These are phyloP conservation scores for Diutina ranongensis DNA, from an alignment of 1,139 yeast species.

Conservation along the genomic window DNA sequence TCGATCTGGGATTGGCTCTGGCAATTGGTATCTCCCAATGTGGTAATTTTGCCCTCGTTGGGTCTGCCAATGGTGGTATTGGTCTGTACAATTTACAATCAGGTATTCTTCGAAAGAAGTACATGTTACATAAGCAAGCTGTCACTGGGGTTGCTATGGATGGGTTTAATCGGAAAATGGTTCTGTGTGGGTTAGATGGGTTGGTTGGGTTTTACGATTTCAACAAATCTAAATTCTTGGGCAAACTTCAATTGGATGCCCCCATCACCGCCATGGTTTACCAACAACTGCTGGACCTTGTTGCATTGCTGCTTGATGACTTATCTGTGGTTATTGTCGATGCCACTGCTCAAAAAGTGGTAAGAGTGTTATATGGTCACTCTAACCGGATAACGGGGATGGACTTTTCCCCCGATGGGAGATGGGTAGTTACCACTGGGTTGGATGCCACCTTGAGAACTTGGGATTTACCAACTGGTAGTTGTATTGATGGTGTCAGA, in stretches of 20 bases:
- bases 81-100: conserved; percentile 87
- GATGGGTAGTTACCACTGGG: conserved; percentile 84
- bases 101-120: conserved; percentile 61
- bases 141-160: conserved; percentile 88
- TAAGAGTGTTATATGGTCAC: conserved; percentile 87
- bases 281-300: conserved; percentile 72
- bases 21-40: conserved; percentile 77
- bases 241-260: conserved; percentile 57
- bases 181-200: conserved; percentile 85
- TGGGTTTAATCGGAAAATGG: conserved; percentile 81
- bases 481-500: conserved; percentile 85
- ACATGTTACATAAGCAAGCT: conserved; percentile 52
- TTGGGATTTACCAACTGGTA: conserved; percentile 97
- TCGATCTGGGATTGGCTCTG: conserved; percentile 75
- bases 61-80: conserved; percentile 85
- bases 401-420: conserved; percentile 90
- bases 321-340: conserved; percentile 78
- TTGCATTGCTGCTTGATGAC: conserved; percentile 82
- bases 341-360: conserved; percentile 65
- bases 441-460: conserved; percentile 85
- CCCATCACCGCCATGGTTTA: conserved; percentile 71
- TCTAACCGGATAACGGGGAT: conserved; percentile 77
- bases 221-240: conserved; percentile 54
- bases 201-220: conserved; percentile 82
- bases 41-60: conserved; percentile 91